Evolutionary conservation across 805 yeast species (phyloP).

Genomic region (Huiozyma sinensis): DNA sequence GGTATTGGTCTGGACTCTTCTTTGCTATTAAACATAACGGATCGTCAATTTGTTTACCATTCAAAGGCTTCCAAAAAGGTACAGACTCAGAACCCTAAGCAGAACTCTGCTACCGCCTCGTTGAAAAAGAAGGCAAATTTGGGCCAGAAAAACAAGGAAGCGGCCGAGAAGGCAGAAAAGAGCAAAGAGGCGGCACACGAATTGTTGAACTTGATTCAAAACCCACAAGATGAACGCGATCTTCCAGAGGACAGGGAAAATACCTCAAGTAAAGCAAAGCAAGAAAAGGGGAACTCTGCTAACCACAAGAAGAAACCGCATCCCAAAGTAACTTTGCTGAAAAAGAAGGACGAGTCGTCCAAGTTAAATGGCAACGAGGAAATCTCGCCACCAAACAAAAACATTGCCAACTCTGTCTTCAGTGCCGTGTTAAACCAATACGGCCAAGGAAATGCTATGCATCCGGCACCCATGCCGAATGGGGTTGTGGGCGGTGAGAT

Average conservation of each 20-base stretch:
- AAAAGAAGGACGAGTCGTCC: conserved; percentile 3
- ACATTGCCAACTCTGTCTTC: conserved; percentile 25
- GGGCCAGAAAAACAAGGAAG: conserved; percentile 9
- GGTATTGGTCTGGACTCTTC: conserved; percentile 80
- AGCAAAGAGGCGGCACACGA: conserved; percentile 32
- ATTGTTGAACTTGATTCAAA: conserved; percentile 35
- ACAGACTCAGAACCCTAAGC: conserved; percentile 14
- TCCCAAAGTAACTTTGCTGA: conserved; percentile 4
- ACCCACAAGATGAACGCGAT: conserved; percentile 9
- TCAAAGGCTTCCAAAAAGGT: conserved; percentile 46
- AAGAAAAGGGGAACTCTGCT: conserved; percentile 2
- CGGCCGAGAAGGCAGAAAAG: conserved; percentile 16
- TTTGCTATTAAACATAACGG: conserved; percentile 64
- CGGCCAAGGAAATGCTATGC: conserved; percentile 2
- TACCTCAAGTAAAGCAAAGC: conserved; percentile 1
- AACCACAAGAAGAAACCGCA: neutral
- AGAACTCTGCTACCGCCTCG: neutral
- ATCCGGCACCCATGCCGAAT: conserved; percentile 1
- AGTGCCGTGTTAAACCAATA: conserved; percentile 27
- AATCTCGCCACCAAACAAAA: conserved; percentile 9
- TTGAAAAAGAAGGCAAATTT: neutral
- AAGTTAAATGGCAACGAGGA: neutral
- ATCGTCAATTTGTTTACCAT: conserved; percentile 66
- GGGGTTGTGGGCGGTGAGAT: conserved; percentile 3
- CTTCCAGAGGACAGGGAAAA: neutral